These are phyloP conservation scores for Miscanthus sacchariflorus DNA, from an alignment of 202 grass and related monocot genomes.

Conservation along the genomic window DNA sequence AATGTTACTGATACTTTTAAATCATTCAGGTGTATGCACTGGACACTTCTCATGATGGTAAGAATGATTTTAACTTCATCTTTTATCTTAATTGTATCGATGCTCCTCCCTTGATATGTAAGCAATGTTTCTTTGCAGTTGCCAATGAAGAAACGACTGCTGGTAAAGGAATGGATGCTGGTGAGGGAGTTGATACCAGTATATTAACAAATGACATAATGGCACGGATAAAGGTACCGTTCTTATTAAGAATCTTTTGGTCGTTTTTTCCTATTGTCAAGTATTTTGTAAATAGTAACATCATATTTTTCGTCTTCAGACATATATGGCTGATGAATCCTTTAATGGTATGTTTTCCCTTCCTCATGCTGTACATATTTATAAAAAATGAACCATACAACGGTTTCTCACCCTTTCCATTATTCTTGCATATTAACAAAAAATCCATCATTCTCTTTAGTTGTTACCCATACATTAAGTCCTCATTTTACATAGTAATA, in stretches of 20 bases:
- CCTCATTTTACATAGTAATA: not conserved
- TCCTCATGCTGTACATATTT: not conserved
- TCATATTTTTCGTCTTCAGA: conserved; percentile 42
- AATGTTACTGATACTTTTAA: conserved; percentile 33
- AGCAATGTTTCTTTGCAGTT: conserved; percentile 45
- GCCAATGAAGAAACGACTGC: conserved; percentile 23
- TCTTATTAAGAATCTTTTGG: conserved; percentile 4
- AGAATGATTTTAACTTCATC: conserved; percentile 19
- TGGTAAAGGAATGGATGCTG: conserved; percentile 25
- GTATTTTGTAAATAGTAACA: conserved; percentile 15
- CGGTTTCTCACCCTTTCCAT: not conserved
- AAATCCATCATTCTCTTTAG: not conserved
- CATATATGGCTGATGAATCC: conserved; percentile 63
- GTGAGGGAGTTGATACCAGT: conserved; percentile 41
- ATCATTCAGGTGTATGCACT: conserved; percentile 48
- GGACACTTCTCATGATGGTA: conserved; percentile 47
- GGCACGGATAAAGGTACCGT: conserved; percentile 61
- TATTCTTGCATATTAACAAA: not conserved
- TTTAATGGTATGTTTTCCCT: conserved; percentile 65
- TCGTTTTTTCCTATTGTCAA: not conserved
- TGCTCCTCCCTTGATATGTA: conserved; percentile 12
- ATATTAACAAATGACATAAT: conserved; percentile 56
- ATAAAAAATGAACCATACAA: not conserved
- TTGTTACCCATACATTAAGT: not conserved
- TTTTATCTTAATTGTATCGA: not conserved